Evolutionary conservation across 108 stramenopile species (phyloP).

Genomic region (Cyclotella cryptica): DNA sequence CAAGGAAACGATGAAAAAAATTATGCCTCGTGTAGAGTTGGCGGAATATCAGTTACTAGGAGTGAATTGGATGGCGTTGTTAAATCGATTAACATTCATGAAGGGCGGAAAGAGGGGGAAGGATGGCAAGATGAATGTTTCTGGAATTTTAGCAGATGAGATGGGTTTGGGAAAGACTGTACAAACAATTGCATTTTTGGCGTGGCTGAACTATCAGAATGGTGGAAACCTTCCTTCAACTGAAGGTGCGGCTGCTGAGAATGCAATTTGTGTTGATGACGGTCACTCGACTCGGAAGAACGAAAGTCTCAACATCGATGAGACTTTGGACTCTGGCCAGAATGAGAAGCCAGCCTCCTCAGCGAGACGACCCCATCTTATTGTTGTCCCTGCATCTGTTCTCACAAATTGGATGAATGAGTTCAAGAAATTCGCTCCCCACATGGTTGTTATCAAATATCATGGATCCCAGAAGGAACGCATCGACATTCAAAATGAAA

Average conservation of each 20-base stretch:
- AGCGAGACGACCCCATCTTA: conserved; percentile 78
- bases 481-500: conserved; percentile 57
- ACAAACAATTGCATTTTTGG: conserved; percentile 95
- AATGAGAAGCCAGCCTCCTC: neutral
- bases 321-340: neutral
- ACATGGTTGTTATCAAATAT: conserved; percentile 66
- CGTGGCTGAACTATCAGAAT: conserved; percentile 77
- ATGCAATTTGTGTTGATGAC: conserved; percentile 16
- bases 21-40: conserved; percentile 69
- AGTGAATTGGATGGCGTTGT: conserved; percentile 87
- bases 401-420: conserved; percentile 97
- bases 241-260: neutral
- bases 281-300: neutral
- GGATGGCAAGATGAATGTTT: conserved; percentile 67
- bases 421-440: conserved; percentile 89
- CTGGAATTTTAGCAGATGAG: conserved; percentile 98
- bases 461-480: conserved; percentile 75
- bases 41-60: conserved; percentile 87
- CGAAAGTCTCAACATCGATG: neutral
- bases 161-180: conserved; percentile 95
- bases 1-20: conserved; percentile 58
- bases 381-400: conserved; percentile 95
- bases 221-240: conserved; percentile 14
- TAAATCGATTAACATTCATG: conserved; percentile 73
- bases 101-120: conserved; percentile 37